Evolutionary conservation across 768 basidiomycete species (phyloP), one percentile per base, ranked within the genome.

Genomic region (Aureoboletus auriporus): DNA sequence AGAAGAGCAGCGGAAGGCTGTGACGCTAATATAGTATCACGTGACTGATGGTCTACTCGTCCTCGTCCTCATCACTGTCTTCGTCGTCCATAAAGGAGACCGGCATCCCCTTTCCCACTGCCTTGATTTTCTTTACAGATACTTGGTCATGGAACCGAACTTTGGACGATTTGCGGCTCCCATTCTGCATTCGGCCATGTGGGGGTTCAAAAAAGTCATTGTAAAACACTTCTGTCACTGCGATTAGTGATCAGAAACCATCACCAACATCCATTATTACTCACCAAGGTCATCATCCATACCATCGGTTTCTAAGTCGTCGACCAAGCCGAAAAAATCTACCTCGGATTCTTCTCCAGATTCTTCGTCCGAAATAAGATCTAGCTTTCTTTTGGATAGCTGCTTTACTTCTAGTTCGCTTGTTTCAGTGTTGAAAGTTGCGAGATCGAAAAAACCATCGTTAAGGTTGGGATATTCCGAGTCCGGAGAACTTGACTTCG

Each of bases 361-460:
- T 29, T 75, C 73, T 12, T 75, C 79, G 13, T 73, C 73, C 35
- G 76, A 77, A 30, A 69, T 72, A 31, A 75, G 69, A 66, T 76
- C 75, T 20, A 89, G 72, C 26, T 68, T 71, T 16, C 90, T 92
- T 58, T 71, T 72, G 3, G 83, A 82, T 9, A 78, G 74, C 13
- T 70, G 73, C 49, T 68, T 76, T 12, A 83, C 79, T 65, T 95
- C 93, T 3, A 83, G 79, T 55, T 78, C 80, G 63, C 90, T 89
- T 2, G 86, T 85, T 63, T 93, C 83, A 3, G 83, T 76, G 59
- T 98, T 96, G 74, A 99, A 99, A 16, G 81, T 75, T 27, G 81
- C 80, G 40, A 99, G 76, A 52, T 86, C 78, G 69, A 98, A 98
- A 71, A 98, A 98, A 12, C 75, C 82, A 62, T 98, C 95, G 65